Base-by-base conservation (phyloP, 2,329 filamentous ascomycete species). In the Fusarium setosum region DNA sequence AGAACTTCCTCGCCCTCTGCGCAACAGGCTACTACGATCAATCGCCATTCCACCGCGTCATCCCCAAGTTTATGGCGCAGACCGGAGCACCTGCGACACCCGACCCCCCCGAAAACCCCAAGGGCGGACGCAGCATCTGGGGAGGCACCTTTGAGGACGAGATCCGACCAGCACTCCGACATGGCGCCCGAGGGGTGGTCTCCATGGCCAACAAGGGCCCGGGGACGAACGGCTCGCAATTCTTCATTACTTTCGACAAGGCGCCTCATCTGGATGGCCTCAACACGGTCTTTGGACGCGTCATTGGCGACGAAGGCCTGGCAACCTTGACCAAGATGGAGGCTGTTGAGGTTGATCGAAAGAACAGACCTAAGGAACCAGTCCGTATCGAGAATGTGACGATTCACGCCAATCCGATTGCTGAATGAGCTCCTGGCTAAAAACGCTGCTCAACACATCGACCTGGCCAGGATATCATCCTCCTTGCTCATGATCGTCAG, bases 1-100 rank as follows among this genome's bases (percentile, higher is more conserved):
- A 93, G 90, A 96, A 96, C 82, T 96, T 96, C 80, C 89, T 96
- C 69, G 92, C 92, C 52, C 89, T 96, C 65, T 94, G 92, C 82
- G 92, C 92, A 48, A 93, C 91, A 10, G 84, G 84, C 73, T 93
- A 92, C 82, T 96, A 94, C 81, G 83, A 92, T 75, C 78, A 79
- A 72, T 93, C 91, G 21, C 90, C 90, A 63, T 91, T 96, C 78
- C 92, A 96, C 83, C 90, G 92, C 51, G 83, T 92, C 64, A 94
- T 96, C 59, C 90, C 92, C 10, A 83, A 83, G 63, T 96, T 96
- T 84, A 96, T 96, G 86, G 82, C 89, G 20, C 92, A 96, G 78
- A 89, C 90, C 17, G 92, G 92, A 69, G 90, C 83, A 2, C 89
- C 89, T 2, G 84, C 85, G 20, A 75, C 81, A 29, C 84, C 76